phyloP scores from a whole-genome alignment of 2,329 filamentous ascomycete genomes.

The Catunica adiposa region DNA sequence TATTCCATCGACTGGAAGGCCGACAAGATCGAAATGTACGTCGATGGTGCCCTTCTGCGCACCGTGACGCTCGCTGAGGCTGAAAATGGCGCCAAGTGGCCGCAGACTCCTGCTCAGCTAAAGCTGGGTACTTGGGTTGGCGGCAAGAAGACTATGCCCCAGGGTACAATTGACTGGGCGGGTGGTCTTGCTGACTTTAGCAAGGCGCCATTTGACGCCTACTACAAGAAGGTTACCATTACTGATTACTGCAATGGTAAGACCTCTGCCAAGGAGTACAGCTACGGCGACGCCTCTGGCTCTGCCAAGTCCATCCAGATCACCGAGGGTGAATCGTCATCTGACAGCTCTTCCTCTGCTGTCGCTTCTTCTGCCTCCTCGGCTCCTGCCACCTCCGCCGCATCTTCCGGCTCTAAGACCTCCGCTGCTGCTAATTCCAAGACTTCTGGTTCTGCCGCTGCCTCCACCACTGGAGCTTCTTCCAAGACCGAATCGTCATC shows the following conservation, averaged over 20 bases:
- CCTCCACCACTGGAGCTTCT: neutral
- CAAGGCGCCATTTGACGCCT: slow-evolving; percentile 35
- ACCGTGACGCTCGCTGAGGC: slow-evolving; percentile 32
- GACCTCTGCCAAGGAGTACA: slow-evolving; percentile 30
- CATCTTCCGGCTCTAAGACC: neutral
- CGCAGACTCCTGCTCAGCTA: slow-evolving; percentile 53
- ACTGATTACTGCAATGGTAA: slow-evolving; percentile 37
- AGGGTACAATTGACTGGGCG: slow-evolving; percentile 50
- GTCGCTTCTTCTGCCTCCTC: neutral
- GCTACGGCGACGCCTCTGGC: slow-evolving; percentile 33
- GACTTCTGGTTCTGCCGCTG: neutral
- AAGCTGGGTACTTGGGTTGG: slow-evolving; percentile 44
- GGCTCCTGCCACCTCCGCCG: neutral
- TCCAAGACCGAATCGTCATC: neutral
- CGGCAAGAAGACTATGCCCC: slow-evolving; percentile 29
- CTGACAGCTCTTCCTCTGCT: neutral
- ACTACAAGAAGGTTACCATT: slow-evolving; percentile 41
- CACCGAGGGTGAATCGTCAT: slow-evolving; percentile 22
- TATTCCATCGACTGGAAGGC: slow-evolving; percentile 54
- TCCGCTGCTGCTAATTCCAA: neutral
- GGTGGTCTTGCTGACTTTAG: slow-evolving; percentile 44
- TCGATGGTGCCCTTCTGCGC: slow-evolving; percentile 33
- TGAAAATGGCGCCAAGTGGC: slow-evolving; percentile 30
- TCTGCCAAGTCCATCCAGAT: slow-evolving; percentile 36
- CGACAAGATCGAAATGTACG: slow-evolving; percentile 40